Conservation (phyloP, 1,284 basidiomycete genomes). For the Ganoderma sinense region DNA sequence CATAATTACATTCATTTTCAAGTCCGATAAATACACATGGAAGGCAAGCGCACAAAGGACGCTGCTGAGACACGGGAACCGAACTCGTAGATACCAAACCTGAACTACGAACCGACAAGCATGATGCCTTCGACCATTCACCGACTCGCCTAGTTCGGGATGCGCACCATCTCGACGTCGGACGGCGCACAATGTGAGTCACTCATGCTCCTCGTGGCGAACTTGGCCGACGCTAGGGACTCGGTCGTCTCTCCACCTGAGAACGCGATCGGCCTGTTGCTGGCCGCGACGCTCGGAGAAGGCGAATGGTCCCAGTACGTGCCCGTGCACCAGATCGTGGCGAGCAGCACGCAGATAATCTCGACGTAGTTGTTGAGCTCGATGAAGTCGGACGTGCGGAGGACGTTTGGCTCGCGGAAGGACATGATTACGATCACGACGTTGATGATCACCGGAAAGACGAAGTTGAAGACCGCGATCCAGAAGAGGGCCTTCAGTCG, state of each 20-base stretch:
- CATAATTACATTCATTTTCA: not conserved
- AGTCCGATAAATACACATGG: not conserved
- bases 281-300: not conserved
- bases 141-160: not conserved
- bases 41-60: not conserved
- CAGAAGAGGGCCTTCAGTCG: constrained; percentile 36
- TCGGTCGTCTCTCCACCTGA: not conserved
- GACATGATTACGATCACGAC: constrained; percentile 31
- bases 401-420: constrained; percentile 16
- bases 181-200: not conserved
- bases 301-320: not conserved
- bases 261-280: not conserved
- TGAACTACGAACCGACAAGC: not conserved
- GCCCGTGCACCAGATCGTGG: not conserved
- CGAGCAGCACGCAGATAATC: constrained; percentile 33
- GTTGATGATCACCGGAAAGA: constrained; percentile 39
- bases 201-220: not conserved
- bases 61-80: not conserved
- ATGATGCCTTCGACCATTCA: too few relatives aligned
- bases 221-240: not conserved
- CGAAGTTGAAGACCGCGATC: constrained; percentile 41
- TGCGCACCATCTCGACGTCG: not conserved
- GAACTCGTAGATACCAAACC: not conserved
- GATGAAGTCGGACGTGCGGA: constrained; percentile 23
- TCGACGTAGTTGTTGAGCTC: constrained; percentile 28